Evolutionary conservation across 2,329 filamentous ascomycete genomes (phyloP).

Genomic region (Karstenula rhodostoma): DNA sequence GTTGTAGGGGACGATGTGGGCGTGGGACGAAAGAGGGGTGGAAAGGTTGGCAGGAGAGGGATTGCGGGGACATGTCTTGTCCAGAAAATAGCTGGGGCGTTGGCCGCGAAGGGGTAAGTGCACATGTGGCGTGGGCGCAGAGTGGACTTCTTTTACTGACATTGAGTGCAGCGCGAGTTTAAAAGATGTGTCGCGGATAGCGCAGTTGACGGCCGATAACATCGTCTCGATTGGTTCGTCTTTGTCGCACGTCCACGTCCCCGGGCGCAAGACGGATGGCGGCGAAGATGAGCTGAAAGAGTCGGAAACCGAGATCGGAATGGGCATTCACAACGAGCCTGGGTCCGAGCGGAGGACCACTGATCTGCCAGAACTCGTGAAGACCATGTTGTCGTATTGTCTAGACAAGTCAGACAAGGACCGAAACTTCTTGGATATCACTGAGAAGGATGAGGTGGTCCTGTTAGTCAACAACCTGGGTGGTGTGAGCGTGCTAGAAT

Average conservation of each 20-base stretch:
- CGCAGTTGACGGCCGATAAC: constrained; percentile 75
- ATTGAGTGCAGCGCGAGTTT: constrained; percentile 56
- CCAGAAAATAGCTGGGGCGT: constrained; percentile 86
- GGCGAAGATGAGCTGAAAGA: constrained; percentile 66
- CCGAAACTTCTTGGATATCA: constrained; percentile 72
- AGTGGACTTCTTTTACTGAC: constrained; percentile 15
- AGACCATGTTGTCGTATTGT: constrained; percentile 71
- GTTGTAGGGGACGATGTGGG: constrained; percentile 93
- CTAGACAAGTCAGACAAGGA: constrained; percentile 71
- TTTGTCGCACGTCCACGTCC: constrained; percentile 91
- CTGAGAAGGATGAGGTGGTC: constrained; percentile 68
- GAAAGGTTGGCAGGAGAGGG: constrained; percentile 91
- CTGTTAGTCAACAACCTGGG: constrained; percentile 79
- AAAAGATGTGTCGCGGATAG: constrained; percentile 75
- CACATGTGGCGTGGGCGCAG: not conserved
- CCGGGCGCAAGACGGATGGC: constrained; percentile 70
- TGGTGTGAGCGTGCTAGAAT: constrained; percentile 74
- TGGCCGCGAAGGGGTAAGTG: constrained; percentile 74
- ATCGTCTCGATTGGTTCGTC: constrained; percentile 86
- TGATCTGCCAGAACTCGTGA: constrained; percentile 55
- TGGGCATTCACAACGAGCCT: constrained; percentile 79
- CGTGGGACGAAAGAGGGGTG: constrained; percentile 79
- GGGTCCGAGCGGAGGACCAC: constrained; percentile 52
- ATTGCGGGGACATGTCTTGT: constrained; percentile 92
- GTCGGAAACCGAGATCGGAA: constrained; percentile 72